Evolutionary conservation across 2,329 filamentous ascomycete species (phyloP).

Genomic region (Trematosphaeria pertusa): DNA sequence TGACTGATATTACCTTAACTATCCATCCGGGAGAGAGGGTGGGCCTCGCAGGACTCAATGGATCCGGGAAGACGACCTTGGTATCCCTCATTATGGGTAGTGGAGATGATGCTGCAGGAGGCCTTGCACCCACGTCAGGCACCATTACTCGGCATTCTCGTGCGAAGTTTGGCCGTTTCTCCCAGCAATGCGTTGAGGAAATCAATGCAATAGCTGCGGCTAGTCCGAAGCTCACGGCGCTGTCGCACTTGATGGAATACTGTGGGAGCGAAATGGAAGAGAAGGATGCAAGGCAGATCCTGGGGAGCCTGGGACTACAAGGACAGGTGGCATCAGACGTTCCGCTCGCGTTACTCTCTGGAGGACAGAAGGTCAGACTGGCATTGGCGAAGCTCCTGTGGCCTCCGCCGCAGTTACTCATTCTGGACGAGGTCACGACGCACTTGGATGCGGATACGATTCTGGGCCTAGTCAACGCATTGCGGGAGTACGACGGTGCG

Average conservation of each 20-base stretch:
- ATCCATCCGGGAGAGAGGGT: conserved; percentile 77
- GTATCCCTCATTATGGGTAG: conserved; percentile 72
- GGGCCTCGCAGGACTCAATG: conserved; percentile 80
- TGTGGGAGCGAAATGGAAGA: conserved; percentile 64
- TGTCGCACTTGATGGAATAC: conserved; percentile 67
- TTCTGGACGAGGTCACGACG: conserved; percentile 83
- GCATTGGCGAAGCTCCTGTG: conserved; percentile 74
- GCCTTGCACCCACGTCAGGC: conserved; percentile 64
- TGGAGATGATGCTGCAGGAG: conserved; percentile 27
- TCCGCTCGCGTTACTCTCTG: conserved; percentile 75
- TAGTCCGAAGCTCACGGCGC: conserved; percentile 65
- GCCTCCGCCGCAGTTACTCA: conserved; percentile 72
- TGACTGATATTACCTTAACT: conserved; percentile 71
- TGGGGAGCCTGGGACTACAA: conserved; percentile 73
- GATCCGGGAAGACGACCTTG: conserved; percentile 81
- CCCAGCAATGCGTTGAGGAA: conserved; percentile 77
- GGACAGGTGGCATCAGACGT: conserved; percentile 76
- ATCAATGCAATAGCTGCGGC: conserved; percentile 65
- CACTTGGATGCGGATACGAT: conserved; percentile 87
- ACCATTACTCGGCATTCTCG: conserved; percentile 71
- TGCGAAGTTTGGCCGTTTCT: conserved; percentile 76
- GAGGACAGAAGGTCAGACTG: conserved; percentile 73
- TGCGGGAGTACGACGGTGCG: conserved; percentile 74
- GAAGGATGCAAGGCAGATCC: conserved; percentile 69
- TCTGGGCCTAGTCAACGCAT: conserved; percentile 69